These are phyloP conservation scores for Microdochium trichocladiopsis DNA, from an alignment of 2,329 filamentous ascomycete genomes.

Conservation along the genomic window DNA sequence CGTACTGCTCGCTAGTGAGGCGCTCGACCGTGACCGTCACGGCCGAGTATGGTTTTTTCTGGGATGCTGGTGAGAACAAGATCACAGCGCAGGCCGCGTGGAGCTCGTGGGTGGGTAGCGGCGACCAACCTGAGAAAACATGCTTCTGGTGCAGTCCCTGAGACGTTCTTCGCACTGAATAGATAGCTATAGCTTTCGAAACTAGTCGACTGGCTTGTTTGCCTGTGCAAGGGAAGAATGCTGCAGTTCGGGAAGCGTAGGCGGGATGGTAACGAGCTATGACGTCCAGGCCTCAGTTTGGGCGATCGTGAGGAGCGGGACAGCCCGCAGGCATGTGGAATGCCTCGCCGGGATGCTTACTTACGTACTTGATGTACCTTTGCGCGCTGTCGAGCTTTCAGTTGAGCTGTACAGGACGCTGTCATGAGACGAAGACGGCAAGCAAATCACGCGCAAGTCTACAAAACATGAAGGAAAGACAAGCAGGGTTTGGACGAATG, in stretches of 20 bases:
- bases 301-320: not conserved
- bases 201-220: not conserved
- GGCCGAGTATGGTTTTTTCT: constrained; percentile 87
- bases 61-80: constrained; percentile 4
- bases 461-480: no score
- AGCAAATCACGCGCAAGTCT: no score
- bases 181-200: not conserved
- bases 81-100: not conserved
- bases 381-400: no score
- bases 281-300: not conserved
- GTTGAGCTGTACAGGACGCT: no score
- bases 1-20: constrained; percentile 81
- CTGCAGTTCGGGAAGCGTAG: not conserved
- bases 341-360: no score
- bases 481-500: no score
- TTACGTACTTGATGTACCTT: no score
- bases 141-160: constrained; percentile 1
- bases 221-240: not conserved
- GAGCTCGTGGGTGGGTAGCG: not conserved
- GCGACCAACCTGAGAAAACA: constrained; percentile 12
- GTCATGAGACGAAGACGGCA: no score
- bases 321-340: not conserved
- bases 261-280: not conserved
- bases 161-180: not conserved
- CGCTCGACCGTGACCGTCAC: constrained; percentile 89